These are phyloP conservation scores for Gracilaria caudata DNA, from an alignment of 23 red algal species.

Conservation along the genomic window DNA sequence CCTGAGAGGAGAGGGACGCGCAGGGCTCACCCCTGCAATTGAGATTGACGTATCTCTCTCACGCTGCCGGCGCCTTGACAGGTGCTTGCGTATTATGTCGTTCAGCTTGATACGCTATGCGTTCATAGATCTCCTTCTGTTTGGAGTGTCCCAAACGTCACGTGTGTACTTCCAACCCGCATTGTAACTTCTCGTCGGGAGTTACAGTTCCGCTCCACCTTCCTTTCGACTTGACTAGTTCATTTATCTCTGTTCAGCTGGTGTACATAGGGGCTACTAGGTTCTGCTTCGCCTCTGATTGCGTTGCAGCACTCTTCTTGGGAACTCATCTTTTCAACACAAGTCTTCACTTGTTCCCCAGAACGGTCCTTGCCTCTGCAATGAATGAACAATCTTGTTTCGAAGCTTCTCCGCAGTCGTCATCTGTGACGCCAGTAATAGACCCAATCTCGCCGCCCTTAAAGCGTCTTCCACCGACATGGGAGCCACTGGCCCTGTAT, in stretches of 20 bases:
- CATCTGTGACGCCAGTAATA: background rate
- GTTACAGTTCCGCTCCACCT: background rate
- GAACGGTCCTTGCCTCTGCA: background rate
- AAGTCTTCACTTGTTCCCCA: background rate
- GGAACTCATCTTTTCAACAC: background rate
- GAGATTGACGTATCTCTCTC: background rate
- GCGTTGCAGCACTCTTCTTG: background rate
- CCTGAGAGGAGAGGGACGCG: background rate
- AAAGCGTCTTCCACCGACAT: background rate
- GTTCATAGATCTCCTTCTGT: background rate
- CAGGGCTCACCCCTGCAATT: background rate
- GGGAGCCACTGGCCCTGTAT: background rate
- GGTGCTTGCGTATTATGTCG: background rate
- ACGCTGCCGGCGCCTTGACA: background rate
- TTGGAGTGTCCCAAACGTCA: constrained; percentile 7
- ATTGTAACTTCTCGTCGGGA: background rate
- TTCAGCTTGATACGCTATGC: constrained; percentile 11
- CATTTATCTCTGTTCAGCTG: background rate
- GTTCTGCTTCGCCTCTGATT: background rate
- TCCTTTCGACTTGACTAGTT: background rate
- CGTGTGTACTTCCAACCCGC: background rate
- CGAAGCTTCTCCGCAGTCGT: background rate
- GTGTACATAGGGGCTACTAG: background rate
- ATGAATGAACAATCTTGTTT: constrained; percentile 11
- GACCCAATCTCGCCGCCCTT: background rate